Evolutionary conservation across 176 grass and related monocot species (phyloP), one percentile per base, ranked within the genome.

Genomic region (Aegilops umbellulata): DNA sequence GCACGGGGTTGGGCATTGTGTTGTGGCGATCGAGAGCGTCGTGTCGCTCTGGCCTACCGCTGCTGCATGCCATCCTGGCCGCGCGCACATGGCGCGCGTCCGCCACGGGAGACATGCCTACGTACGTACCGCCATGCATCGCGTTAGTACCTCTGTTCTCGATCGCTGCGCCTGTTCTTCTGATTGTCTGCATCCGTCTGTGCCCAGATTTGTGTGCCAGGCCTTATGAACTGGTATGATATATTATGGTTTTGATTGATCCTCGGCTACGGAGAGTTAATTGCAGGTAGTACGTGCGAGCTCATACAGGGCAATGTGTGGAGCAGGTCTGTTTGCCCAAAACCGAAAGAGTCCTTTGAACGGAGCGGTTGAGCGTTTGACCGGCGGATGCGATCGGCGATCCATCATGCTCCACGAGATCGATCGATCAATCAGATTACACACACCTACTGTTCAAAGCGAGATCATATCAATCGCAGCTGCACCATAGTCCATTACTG

Each of bases 11-110:
- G 63, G 63, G 26, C 62, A 15, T 31, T 14, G 14, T 31, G 26
- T 24, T 29, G 62, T 29, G 44, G 44, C 13, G 25, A 13, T 27
- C 5, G 61, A 2, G 3, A 20, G 63, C 29, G 22, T 32, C 27
- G 25, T 6, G 14, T 1, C 47, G 16, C 27, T 17, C 0, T n/a
- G 68, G 4, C 46, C 57, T 61, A 7, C 57, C 0, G 14, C 64
- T 66, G 62, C 26, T 16, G 65, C 7, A 9, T 30, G 34, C 34
- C 24, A 13, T 64, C 83, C 73, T 77, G 73, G 38, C 23, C 12
- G 38, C 42, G 47, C 57, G 82, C 73, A 85, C 83, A 77, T 85
- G 83, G 73, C 41, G 65, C 26, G 11, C 57, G 15, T 58, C 25
- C 49, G 29, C 51, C 17, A 15, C 35, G 10, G 81, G 34, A 83